Conservation (phyloP, 441 rosid genomes). For the Geranium incanum region DNA sequence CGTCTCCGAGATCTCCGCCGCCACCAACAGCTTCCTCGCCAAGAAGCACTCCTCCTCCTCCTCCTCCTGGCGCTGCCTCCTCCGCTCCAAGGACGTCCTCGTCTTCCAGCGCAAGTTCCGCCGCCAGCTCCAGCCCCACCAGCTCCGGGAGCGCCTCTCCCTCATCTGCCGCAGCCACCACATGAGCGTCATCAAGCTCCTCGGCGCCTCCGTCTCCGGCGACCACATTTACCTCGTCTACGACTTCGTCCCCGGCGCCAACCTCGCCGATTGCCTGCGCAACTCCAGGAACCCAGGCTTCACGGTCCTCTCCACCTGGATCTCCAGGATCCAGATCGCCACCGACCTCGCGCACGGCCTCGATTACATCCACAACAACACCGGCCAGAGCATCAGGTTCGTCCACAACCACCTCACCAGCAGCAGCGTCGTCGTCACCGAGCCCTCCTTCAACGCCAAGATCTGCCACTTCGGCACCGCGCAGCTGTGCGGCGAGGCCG, state of each 20-base stretch:
- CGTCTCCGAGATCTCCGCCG: constrained; percentile 64
- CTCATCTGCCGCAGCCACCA: constrained; percentile 68
- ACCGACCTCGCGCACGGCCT: constrained; percentile 73
- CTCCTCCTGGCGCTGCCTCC: constrained; percentile 66
- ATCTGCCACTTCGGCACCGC: constrained; percentile 76
- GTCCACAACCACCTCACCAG: constrained; percentile 70
- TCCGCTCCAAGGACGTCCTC: constrained; percentile 50
- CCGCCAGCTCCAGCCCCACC: constrained; percentile 32
- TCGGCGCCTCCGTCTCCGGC: constrained; percentile 62
- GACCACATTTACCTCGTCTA: constrained; percentile 65
- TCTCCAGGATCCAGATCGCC: constrained; percentile 64
- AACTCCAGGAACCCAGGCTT: constrained; percentile 51
- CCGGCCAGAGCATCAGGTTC: constrained; percentile 47
- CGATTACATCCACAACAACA: constrained; percentile 73
- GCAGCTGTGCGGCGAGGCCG: constrained; percentile 62
- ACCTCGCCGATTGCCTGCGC: constrained; percentile 54
- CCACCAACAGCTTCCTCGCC: constrained; percentile 82
- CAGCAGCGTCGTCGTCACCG: constrained; percentile 54
- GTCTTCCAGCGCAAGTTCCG: constrained; percentile 68
- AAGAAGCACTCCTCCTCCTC: constrained; percentile 46
- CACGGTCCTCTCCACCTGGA: constrained; percentile 65
- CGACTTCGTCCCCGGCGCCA: constrained; percentile 48
- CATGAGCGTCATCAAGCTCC: constrained; percentile 48
- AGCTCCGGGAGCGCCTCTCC: constrained; percentile 43
- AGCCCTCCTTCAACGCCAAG: constrained; percentile 52